These are phyloP conservation scores for Trifolium pratense DNA, from an alignment of 306 rosid genomes.

Conservation along the genomic window DNA sequence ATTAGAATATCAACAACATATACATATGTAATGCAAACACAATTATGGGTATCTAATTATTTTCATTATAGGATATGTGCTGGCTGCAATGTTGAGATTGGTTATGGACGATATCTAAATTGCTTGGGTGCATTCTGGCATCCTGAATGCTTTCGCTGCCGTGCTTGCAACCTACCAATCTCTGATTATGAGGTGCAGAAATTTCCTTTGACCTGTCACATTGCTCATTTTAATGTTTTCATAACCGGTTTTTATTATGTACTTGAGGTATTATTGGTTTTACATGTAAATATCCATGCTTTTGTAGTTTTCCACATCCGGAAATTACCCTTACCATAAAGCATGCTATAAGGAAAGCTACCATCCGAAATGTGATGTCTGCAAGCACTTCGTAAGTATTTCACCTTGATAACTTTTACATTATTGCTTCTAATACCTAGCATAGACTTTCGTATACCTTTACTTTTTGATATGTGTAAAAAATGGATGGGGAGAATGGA, in stretches of 20 bases:
- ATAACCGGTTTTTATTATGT: slow-evolving; percentile 7
- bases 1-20: slow-evolving; percentile 2
- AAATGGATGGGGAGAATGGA: slow-evolving; percentile 5
- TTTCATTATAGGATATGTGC: slow-evolving; percentile 70
- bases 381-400: slow-evolving; percentile 92
- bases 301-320: slow-evolving; percentile 86
- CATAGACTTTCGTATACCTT: slow-evolving; percentile 26
- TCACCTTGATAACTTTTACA: slow-evolving; percentile 17
- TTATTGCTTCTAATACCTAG: slow-evolving; percentile 37
- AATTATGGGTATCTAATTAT: slow-evolving; percentile 23
- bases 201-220: slow-evolving; percentile 18
- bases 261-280: slow-evolving; percentile 16
- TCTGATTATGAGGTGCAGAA: slow-evolving; percentile 78
- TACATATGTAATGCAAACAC: slow-evolving; percentile 23
- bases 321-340: slow-evolving; percentile 87
- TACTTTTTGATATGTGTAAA: slow-evolving; percentile 15
- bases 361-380: slow-evolving; percentile 99
- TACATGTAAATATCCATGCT: slow-evolving; percentile 8
- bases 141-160: slow-evolving; percentile 98
- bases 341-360: slow-evolving; percentile 93
- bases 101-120: slow-evolving; percentile 86
- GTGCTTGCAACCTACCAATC: slow-evolving; percentile 87
- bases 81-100: slow-evolving; percentile 75
- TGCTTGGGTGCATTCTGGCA: slow-evolving; percentile 95
- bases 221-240: slow-evolving; percentile 34